Conservation (phyloP, 2,329 filamentous ascomycete species). For the Aspergillus oerlinghausenensis region DNA sequence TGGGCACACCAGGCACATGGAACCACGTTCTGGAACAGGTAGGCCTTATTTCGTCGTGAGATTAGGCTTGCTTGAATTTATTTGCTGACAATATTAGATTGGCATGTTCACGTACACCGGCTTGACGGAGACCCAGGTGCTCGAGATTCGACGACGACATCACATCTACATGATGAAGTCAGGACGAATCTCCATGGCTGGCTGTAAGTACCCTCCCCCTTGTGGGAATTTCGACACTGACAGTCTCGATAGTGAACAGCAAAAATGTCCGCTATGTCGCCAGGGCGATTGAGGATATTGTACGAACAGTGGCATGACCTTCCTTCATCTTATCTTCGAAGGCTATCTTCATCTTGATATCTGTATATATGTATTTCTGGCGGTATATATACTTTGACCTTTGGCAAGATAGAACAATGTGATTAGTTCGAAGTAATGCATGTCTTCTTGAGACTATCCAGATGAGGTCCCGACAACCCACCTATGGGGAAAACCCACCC, state of each 20-base stretch:
- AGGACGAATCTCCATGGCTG: conserved; percentile 16
- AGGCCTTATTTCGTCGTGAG: background rate
- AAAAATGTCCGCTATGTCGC: conserved; percentile 15
- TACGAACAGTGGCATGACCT: conserved; percentile 6
- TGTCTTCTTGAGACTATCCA: background rate
- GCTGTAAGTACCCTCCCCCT: conserved; percentile 8
- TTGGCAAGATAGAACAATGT: background rate
- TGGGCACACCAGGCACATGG: conserved; percentile 16
- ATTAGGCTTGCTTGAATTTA: background rate
- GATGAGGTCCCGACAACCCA: too few relatives aligned
- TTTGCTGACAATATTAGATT: conserved; percentile 5
- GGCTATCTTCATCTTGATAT: background rate
- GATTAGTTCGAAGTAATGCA: background rate
- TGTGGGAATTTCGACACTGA: background rate
- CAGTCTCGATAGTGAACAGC: conserved; percentile 10
- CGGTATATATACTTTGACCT: background rate
- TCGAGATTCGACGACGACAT: conserved; percentile 11
- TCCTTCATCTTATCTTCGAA: too few relatives aligned
- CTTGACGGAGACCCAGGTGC: conserved; percentile 9
- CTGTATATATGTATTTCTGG: background rate
- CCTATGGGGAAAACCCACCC: too few relatives aligned
- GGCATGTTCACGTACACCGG: conserved; percentile 20
- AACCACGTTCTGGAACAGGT: conserved; percentile 15
- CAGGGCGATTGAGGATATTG: conserved; percentile 14
- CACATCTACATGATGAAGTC: conserved; percentile 19